These are phyloP conservation scores for Starmerella bombi DNA, from an alignment of 805 yeast species.

Conservation along the genomic window DNA sequence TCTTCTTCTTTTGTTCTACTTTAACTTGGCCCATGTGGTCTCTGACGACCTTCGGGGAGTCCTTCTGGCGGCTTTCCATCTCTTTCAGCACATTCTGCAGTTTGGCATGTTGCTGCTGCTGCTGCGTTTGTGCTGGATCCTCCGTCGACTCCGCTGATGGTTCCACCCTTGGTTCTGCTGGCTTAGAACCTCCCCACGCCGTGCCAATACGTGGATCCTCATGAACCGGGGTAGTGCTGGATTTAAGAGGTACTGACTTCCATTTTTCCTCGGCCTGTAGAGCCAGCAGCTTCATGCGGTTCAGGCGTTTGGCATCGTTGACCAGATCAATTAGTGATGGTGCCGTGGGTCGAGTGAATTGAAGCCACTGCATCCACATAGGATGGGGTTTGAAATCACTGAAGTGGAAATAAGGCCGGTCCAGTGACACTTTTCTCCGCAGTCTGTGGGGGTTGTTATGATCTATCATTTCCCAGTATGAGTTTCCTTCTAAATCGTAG, in stretches of 20 bases:
- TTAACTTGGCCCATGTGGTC: conserved; percentile 9
- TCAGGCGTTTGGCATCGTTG: conserved; percentile 44
- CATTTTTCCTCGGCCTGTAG: conserved; percentile 31
- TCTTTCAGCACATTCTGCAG: conserved; percentile 1
- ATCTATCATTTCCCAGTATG: conserved; percentile 68
- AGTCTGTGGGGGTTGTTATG: conserved; percentile 39
- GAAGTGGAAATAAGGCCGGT: conserved; percentile 31
- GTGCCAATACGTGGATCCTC: conserved; percentile 16
- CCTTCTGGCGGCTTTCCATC: conserved; percentile 3
- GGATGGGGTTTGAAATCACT: conserved; percentile 27
- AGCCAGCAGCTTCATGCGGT: conserved; percentile 39
- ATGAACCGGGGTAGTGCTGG: background rate
- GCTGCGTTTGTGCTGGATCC: background rate
- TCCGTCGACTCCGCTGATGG: background rate
- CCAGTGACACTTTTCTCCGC: conserved; percentile 39
- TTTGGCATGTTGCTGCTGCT: background rate
- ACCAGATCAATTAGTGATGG: conserved; percentile 54
- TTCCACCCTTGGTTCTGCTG: background rate
- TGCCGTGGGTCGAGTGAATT: conserved; percentile 44
- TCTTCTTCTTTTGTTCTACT: background rate
- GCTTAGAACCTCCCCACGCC: conserved; percentile 17
- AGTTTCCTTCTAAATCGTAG: conserved; percentile 70
- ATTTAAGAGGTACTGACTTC: conserved; percentile 26
- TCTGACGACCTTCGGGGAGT: conserved; percentile 5
- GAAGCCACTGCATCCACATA: conserved; percentile 74